Evolutionary conservation across 164 flowering plant genomes (phyloP).

Genomic region (Dillenia suffruticosa): DNA sequence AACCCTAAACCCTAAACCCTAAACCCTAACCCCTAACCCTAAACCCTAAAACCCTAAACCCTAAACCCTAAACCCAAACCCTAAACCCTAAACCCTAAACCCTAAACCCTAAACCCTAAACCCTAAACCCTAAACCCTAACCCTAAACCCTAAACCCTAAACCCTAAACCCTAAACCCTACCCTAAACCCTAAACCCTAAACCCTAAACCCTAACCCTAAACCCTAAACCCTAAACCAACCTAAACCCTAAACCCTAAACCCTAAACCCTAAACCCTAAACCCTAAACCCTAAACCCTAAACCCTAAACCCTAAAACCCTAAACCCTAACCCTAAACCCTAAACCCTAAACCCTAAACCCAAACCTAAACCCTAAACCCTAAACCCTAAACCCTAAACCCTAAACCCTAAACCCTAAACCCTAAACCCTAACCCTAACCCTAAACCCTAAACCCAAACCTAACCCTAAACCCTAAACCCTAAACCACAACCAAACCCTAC

Average conservation of each 20-base stretch:
- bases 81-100: constrained; percentile 9
- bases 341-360: constrained; percentile 19
- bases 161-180: constrained; percentile 11
- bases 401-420: constrained; percentile 16
- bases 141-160: constrained; percentile 7
- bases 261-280: not conserved
- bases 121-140: constrained; percentile 2
- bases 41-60: constrained; percentile 2
- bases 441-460: constrained; percentile 17
- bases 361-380: constrained; percentile 15
- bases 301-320: constrained; percentile 8
- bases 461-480: constrained; percentile 12
- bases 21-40: not conserved
- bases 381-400: constrained; percentile 16
- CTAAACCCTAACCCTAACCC: constrained; percentile 16
- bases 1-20: not conserved
- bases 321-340: constrained; percentile 14
- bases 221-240: too few relatives aligned
- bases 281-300: constrained; percentile 9
- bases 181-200: constrained; percentile 3
- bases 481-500: constrained; percentile 10
- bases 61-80: not conserved
- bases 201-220: not conserved
- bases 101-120: constrained; percentile 10
- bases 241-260: constrained; percentile 2